phyloP scores from a whole-genome alignment of 805 yeast species.

The Isabelozyma pseudorhagii region DNA sequence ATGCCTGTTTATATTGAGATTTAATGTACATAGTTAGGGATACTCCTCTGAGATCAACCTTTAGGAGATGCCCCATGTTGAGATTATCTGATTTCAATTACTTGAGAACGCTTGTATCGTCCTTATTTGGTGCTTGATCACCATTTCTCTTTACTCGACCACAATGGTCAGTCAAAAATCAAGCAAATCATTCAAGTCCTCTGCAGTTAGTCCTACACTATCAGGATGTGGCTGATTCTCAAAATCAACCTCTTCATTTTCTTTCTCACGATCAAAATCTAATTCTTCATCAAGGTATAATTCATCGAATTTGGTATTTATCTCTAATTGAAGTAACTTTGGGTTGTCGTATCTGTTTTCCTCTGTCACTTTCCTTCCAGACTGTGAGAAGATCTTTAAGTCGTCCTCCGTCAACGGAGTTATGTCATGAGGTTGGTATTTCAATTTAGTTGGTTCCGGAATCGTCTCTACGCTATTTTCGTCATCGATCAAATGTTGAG shows the following conservation, averaged over 20 bases:
- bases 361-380: slow-evolving; percentile 15
- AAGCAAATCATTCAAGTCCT: slow-evolving; percentile 34
- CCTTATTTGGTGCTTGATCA: no score
- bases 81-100: no score
- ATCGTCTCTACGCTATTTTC: slow-evolving; percentile 48
- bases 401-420: slow-evolving; percentile 34
- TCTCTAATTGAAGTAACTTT: slow-evolving; percentile 7
- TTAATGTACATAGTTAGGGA: not conserved
- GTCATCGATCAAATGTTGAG: slow-evolving; percentile 19
- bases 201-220: slow-evolving; percentile 27
- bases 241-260: slow-evolving; percentile 6
- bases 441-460: slow-evolving; percentile 38
- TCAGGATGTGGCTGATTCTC: slow-evolving; percentile 7
- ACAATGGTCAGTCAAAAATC: slow-evolving; percentile 17
- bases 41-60: no score
- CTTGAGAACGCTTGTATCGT: no score
- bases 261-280: slow-evolving; percentile 8
- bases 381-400: slow-evolving; percentile 21
- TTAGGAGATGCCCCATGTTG: no score
- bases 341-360: slow-evolving; percentile 10
- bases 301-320: slow-evolving; percentile 9
- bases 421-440: slow-evolving; percentile 44
- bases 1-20: not conserved
- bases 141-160: no score
- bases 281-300: slow-evolving; percentile 6